phyloP scores from a whole-genome alignment of 1,139 yeast genomes.

The Yamadazyma oceani region DNA sequence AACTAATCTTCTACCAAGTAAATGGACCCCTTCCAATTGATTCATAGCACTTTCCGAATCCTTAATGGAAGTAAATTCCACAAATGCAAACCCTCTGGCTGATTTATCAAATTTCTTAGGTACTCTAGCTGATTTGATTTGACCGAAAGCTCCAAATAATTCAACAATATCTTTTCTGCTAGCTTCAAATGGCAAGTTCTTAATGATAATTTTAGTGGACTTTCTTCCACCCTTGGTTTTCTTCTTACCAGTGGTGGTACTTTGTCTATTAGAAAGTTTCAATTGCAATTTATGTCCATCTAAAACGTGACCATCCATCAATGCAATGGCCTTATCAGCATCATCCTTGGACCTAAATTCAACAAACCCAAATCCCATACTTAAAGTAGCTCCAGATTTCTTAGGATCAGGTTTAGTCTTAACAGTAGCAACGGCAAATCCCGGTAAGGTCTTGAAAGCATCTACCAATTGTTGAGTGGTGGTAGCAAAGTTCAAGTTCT shows the following conservation, averaged over 20 bases:
- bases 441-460: constrained; percentile 68
- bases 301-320: constrained; percentile 74
- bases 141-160: constrained; percentile 91
- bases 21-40: constrained; percentile 92
- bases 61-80: constrained; percentile 81
- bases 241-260: constrained; percentile 21
- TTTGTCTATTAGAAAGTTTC: constrained; percentile 78
- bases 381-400: constrained; percentile 58
- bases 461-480: constrained; percentile 56
- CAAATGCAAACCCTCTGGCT: constrained; percentile 97
- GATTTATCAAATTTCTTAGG: constrained; percentile 95
- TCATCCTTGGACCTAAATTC: constrained; percentile 79
- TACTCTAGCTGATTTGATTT: constrained; percentile 88
- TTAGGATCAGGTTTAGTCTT: constrained; percentile 89
- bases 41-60: constrained; percentile 97
- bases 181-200: constrained; percentile 97
- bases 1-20: constrained; percentile 93
- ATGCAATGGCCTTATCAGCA: constrained; percentile 72
- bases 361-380: constrained; percentile 98
- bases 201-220: constrained; percentile 79
- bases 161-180: constrained; percentile 88
- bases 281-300: constrained; percentile 91
- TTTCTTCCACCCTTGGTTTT: constrained; percentile 35
- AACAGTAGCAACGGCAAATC: constrained; percentile 80
- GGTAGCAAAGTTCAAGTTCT: constrained; percentile 87